These are phyloP conservation scores for Sclerospora graminicola DNA, from an alignment of 352 stramenopile species.

Conservation along the genomic window DNA sequence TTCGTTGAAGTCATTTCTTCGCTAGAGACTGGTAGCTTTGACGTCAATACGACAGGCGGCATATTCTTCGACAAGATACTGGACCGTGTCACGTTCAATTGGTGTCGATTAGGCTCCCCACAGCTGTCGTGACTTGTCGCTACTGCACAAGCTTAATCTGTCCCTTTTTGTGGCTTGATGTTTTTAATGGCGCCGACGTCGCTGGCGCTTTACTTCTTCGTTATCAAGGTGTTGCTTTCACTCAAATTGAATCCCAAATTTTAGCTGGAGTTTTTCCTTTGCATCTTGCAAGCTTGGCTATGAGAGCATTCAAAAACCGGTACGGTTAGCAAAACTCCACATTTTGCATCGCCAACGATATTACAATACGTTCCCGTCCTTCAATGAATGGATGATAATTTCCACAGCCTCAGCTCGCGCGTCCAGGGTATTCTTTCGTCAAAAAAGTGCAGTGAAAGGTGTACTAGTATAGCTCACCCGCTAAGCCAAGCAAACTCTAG, in stretches of 20 bases:
- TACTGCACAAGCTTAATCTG: neutral
- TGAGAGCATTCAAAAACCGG: neutral
- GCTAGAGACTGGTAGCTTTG: conserved; percentile 7
- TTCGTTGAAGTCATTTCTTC: conserved; percentile 2
- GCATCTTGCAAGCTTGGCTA: conserved; percentile 34
- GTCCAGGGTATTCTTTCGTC: conserved; percentile 26
- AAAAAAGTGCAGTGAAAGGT: too few relatives aligned
- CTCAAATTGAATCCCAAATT: conserved; percentile 36
- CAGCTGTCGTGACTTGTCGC: neutral
- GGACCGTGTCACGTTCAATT: neutral
- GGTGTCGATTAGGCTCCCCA: neutral
- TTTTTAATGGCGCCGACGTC: conserved; percentile 10
- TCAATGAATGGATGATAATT: conserved; percentile 28
- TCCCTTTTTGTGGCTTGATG: neutral
- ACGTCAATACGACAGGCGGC: conserved; percentile 1
- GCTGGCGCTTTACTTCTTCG: conserved; percentile 25
- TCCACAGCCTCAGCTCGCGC: conserved; percentile 26
- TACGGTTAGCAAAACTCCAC: neutral
- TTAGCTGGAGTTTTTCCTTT: conserved; percentile 45
- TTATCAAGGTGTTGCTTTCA: conserved; percentile 41
- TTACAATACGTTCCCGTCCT: conserved; percentile 26
- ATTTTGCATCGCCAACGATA: neutral
- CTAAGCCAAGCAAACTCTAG: too few relatives aligned
- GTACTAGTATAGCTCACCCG: too few relatives aligned
- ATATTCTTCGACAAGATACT: neutral